Percentiles rank a stretch among this genome's conserved stretches.
phyloP scores from a whole-genome alignment of 257 asterid genomes.

The Ocimum tenuiflorum region DNA sequence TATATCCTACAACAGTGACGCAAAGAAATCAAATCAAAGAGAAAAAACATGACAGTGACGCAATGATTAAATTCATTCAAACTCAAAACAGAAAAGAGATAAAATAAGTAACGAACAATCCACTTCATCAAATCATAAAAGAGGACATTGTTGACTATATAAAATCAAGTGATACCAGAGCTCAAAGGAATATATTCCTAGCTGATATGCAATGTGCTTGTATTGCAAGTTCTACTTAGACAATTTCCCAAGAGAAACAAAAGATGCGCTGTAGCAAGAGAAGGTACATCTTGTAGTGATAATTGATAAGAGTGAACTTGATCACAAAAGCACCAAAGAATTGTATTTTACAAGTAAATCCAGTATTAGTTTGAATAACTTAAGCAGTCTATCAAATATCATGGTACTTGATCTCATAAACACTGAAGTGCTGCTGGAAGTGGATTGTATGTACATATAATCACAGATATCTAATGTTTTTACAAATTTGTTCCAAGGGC shows the following conservation, averaged over 20 bases:
- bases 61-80: neutral
- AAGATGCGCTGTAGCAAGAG: neutral
- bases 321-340: neutral
- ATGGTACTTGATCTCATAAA: neutral
- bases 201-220: neutral
- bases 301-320: neutral
- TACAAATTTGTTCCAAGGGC: neutral
- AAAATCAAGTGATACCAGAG: neutral
- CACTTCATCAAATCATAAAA: neutral
- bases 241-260: neutral
- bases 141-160: neutral
- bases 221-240: neutral
- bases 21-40: neutral
- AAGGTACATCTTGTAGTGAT: neutral
- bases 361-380: neutral
- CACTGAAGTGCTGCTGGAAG: neutral
- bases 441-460: neutral
- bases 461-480: neutral
- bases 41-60: neutral
- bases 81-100: neutral
- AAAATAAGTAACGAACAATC: neutral
- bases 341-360: neutral
- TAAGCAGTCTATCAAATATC: neutral
- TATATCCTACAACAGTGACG: slow-evolving; percentile 53
- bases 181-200: neutral